phyloP scores from a whole-genome alignment of 345 rosid genomes.

The Citrus unshiu region DNA sequence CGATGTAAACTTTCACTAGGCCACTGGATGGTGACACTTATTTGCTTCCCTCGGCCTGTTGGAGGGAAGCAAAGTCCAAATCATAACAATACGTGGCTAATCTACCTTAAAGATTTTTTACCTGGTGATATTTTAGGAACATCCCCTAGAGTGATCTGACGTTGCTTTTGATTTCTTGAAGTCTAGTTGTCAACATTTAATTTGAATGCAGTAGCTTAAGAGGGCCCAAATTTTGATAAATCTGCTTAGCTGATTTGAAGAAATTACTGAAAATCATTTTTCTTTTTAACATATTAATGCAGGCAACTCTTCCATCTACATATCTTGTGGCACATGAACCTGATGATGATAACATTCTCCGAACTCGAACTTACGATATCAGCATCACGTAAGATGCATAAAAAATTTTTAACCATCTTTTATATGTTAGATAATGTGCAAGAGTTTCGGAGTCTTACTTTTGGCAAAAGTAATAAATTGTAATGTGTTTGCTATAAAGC shows the following conservation, averaged over 20 bases:
- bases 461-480: not conserved
- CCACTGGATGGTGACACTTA: not conserved
- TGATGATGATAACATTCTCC: slow-evolving; percentile 83
- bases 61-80: not conserved
- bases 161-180: not conserved
- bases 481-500: not conserved
- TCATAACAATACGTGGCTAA: not conserved
- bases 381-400: slow-evolving; percentile 82
- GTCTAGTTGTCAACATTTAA: not conserved
- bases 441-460: not conserved
- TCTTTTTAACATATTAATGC: slow-evolving; percentile 10
- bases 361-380: slow-evolving; percentile 96
- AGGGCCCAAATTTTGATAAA: not conserved
- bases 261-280: not conserved
- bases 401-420: not conserved
- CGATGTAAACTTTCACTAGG: not conserved
- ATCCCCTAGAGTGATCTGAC: not conserved
- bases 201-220: not conserved
- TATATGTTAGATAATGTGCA: not conserved
- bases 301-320: slow-evolving; percentile 83
- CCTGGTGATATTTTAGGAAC: not conserved
- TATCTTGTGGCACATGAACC: slow-evolving; percentile 86
- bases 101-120: not conserved
- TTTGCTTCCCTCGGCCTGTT: not conserved
- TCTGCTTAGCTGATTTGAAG: not conserved